These are phyloP conservation scores for Inga laurina DNA, from an alignment of 306 rosid genomes.

Conservation along the genomic window DNA sequence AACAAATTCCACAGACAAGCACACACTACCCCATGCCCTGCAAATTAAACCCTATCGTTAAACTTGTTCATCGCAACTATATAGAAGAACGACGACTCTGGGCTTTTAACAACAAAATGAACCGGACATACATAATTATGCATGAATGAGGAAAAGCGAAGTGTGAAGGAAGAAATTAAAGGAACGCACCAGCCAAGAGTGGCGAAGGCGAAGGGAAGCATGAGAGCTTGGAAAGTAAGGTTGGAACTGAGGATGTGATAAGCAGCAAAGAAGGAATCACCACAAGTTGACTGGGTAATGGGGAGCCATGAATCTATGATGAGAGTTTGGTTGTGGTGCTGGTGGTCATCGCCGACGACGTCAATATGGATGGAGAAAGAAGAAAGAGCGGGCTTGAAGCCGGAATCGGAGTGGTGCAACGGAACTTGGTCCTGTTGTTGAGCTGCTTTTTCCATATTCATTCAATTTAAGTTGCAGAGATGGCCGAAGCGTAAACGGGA, in stretches of 20 bases:
- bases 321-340: conserved; percentile 18
- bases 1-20: conserved; percentile 39
- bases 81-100: no score
- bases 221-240: conserved; percentile 59
- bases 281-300: conserved; percentile 60
- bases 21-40: conserved; percentile 49
- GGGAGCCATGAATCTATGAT: conserved; percentile 66
- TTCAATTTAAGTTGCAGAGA: neutral
- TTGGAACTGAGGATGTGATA: conserved; percentile 57
- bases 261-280: conserved; percentile 40
- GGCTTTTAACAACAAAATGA: no score
- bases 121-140: no score
- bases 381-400: no score
- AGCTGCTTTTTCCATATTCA: conserved; percentile 14
- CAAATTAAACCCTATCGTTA: neutral
- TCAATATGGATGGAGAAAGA: no score
- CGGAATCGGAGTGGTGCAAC: neutral
- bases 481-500: no score
- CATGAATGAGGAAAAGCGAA: neutral
- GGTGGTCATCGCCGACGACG: neutral
- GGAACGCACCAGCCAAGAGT: conserved; percentile 73
- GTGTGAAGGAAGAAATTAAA: neutral
- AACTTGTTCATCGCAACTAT: neutral
- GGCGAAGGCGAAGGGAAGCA: conserved; percentile 62
- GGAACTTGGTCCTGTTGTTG: conserved; percentile 14